Percentiles rank a stretch among this genome's conserved stretches.
phyloP scores from a whole-genome alignment of 257 asterid species.

The Jacaranda copaia region DNA sequence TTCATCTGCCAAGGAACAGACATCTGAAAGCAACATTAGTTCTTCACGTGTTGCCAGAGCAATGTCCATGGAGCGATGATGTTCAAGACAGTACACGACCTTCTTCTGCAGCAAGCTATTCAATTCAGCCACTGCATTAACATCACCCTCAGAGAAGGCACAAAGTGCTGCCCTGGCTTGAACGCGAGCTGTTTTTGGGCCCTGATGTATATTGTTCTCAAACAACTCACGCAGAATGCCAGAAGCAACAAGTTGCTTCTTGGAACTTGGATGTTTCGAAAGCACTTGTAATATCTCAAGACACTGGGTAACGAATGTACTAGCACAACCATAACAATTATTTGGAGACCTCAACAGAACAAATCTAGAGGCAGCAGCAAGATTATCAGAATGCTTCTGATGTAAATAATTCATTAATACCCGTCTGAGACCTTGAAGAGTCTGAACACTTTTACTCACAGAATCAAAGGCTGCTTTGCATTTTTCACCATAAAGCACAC shows the following conservation, averaged over 20 bases:
- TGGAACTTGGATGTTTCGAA: conserved; percentile 81
- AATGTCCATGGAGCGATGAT: conserved; percentile 97
- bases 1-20: conserved; percentile 94
- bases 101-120: conserved; percentile 89
- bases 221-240: conserved; percentile 95
- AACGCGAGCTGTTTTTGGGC: conserved; percentile 96
- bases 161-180: conserved; percentile 99
- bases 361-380: conserved; percentile 81
- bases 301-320: conserved; percentile 92
- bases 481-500: conserved; percentile 99
- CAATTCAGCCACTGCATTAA: conserved; percentile 85
- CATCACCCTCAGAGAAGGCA: conserved; percentile 97
- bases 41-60: conserved; percentile 96
- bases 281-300: conserved; percentile 93
- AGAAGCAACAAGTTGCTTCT: conserved; percentile 92
- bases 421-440: conserved; percentile 97
- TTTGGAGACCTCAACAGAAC: conserved; percentile 89
- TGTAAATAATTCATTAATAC: conserved; percentile 94
- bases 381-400: conserved; percentile 82
- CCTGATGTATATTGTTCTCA: conserved; percentile 98
- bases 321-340: conserved; percentile 98
- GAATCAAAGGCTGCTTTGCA: conserved; percentile 99
- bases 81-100: conserved; percentile 94
- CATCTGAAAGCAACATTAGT: conserved; percentile 88
- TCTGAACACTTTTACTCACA: conserved; percentile 99